phyloP scores from a whole-genome alignment of 2,329 filamentous ascomycete species.

The Lachnellula hyalina region DNA sequence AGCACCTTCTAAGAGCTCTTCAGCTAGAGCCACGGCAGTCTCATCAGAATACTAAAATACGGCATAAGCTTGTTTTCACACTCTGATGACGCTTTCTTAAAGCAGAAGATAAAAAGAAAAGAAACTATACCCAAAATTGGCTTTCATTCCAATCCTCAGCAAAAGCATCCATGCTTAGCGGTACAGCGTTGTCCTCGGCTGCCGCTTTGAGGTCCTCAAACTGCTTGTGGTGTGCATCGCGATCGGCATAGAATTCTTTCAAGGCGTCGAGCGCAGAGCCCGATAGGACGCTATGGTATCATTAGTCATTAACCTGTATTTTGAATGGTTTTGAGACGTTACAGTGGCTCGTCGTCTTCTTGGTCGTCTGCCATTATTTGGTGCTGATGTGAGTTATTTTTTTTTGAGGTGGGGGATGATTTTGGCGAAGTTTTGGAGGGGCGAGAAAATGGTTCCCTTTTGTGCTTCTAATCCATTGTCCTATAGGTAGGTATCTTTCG shows the following conservation, averaged over 20 bases:
- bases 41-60: constrained; percentile 61
- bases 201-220: constrained; percentile 63
- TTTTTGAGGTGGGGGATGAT: neutral
- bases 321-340: neutral
- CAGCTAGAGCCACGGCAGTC: constrained; percentile 60
- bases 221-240: constrained; percentile 58
- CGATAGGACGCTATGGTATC: constrained; percentile 52
- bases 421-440: constrained; percentile 1
- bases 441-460: neutral
- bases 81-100: too few relatives aligned
- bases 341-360: constrained; percentile 9
- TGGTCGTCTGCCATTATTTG: constrained; percentile 5
- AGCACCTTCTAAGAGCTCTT: constrained; percentile 58
- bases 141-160: constrained; percentile 77
- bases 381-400: constrained; percentile 1
- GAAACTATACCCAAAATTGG: constrained; percentile 68
- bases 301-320: neutral
- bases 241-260: constrained; percentile 68
- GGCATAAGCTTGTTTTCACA: neutral
- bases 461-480: neutral
- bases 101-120: neutral
- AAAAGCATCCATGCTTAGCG: constrained; percentile 63
- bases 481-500: neutral
- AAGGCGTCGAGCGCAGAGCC: constrained; percentile 62
- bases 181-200: constrained; percentile 48